Base-by-base conservation (phyloP, 345 rosid species). In the Turritis glabra region DNA sequence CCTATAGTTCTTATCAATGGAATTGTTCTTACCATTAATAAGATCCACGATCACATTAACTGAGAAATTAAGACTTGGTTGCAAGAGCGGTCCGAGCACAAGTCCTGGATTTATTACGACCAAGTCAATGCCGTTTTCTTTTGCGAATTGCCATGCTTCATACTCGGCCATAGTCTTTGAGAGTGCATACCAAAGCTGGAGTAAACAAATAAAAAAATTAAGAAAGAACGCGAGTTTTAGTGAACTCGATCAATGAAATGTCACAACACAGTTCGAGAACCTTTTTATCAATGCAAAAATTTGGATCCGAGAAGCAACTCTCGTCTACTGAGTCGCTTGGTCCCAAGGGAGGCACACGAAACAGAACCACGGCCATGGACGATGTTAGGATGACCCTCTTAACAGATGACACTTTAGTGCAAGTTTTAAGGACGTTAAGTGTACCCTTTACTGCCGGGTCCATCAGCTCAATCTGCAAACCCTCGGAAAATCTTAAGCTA, bases 381-480 rank as follows among this genome's bases (percentile, higher is more conserved):
- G 89, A 85, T n/a, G 89, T 84, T 44, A 85, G 0, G 48, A 85
- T 67, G 22, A 85, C 85, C 58, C 88, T 69, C 64, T 81, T 87
- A 64, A 87, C 58, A 17, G 86, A 80, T 13, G 83, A 56, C 21
- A 54, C 78, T 56, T 82, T 81, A 7, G 81, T 37, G 55, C 91
- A 87, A 25, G 89, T 81, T 30, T 33, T 46, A 4, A 87, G 79
- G 38, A 85, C 79, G 51, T 85, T 85, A 5, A 85, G 73, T 18
- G 89, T 88, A 26, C 88, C 88, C 37, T 80, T 85, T 12, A 87
- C 70, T 2, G 86, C 89, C 32, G 85, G 83, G 7, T 82, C 85
- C 21, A 85, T 74, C 55, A 87, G 5, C 40, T 87, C 88, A 4
- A 12, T 55, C 77, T 38, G 14, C 19, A 66, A 26, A 44, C 3